Evolutionary conservation across 768 basidiomycete species (phyloP), one percentile per base, ranked within the genome.

Genomic region (Daedaleopsis nitida): DNA sequence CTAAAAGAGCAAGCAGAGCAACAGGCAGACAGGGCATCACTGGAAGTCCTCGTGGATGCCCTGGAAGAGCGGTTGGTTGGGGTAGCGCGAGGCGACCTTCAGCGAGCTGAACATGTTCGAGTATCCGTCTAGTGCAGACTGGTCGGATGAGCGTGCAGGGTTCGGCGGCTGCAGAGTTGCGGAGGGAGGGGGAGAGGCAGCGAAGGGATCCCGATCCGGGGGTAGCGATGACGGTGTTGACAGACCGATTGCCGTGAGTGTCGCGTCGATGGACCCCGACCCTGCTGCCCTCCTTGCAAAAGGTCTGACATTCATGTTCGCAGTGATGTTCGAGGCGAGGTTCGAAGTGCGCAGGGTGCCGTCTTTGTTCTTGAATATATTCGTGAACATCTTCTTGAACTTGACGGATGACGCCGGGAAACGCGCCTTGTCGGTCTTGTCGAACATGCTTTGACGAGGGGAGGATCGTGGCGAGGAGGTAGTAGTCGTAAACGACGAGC

Each of bases 361-460:
- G 12, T 64, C 62, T 24, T 58, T 58, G 13, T 59, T 59, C 57
- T 64, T 64, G 49, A 64, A 64, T 3, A 64, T 55, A 49, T 64
- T 64, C 42, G 62, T 47, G 55, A 64, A 64, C 55, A 64, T 59
- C 55, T 59, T 59, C 58, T 64, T 64, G 50, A 64, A 27, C 49
- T 64, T 64, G 21, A 58, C 62, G 11, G 62, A 59, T 3, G 62
- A 43, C 5, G 49, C 32, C 14, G 50, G 62, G 55, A 64, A 64
- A 19, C 58, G 55, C 1, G 55, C 23, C 38, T 64, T 64, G 16
- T 59, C 62, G 23, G 34, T 10, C 43, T 59, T 59, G 19, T 59
- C 58, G 23, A 55, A 63, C 11, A 52, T 54, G 35, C 52, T 17
- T 13, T 42, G 52, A 3, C 62, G 62, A 10, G 57, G 57, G 0